phyloP scores from a whole-genome alignment of 768 basidiomycete species.

The Strobilomyces echinocephalus region DNA sequence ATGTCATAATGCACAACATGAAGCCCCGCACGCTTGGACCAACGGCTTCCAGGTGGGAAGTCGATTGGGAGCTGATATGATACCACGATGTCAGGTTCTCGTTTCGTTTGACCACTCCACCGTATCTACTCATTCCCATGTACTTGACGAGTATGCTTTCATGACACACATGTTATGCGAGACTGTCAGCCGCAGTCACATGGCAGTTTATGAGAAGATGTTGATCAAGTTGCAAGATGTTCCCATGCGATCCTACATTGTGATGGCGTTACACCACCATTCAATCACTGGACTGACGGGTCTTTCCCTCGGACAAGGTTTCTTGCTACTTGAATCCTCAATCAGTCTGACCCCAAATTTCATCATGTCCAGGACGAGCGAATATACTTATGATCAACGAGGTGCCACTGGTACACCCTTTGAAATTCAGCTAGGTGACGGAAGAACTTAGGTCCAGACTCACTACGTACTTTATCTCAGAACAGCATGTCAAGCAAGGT shows the following conservation, averaged over 20 bases:
- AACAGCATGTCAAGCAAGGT: slow-evolving; percentile 27
- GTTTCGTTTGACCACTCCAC: slow-evolving; percentile 11
- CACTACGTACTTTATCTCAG: background rate
- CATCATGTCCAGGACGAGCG: background rate
- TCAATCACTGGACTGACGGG: slow-evolving; percentile 8
- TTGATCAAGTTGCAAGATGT: slow-evolving; percentile 1
- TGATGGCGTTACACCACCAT: background rate
- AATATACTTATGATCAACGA: background rate
- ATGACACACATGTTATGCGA: slow-evolving; percentile 11
- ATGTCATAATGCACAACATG: slow-evolving; percentile 79
- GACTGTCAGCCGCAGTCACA: slow-evolving; percentile 1
- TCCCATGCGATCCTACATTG: slow-evolving; percentile 1
- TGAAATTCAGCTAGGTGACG: background rate
- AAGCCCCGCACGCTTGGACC: slow-evolving; percentile 99
- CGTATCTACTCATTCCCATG: slow-evolving; percentile 19
- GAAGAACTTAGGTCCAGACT: background rate
- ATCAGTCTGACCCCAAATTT: slow-evolving; percentile 21
- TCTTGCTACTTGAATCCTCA: slow-evolving; percentile 9
- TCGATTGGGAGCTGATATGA: slow-evolving; percentile 89
- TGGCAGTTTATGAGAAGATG: slow-evolving; percentile 12
- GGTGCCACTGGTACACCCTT: background rate
- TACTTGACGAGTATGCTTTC: slow-evolving; percentile 13
- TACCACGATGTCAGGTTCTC: slow-evolving; percentile 25
- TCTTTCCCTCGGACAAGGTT: slow-evolving; percentile 14
- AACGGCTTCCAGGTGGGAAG: slow-evolving; percentile 68